These are phyloP conservation scores for Claviceps sp. DNA, from an alignment of 2,329 filamentous ascomycete species.

Conservation along the genomic window DNA sequence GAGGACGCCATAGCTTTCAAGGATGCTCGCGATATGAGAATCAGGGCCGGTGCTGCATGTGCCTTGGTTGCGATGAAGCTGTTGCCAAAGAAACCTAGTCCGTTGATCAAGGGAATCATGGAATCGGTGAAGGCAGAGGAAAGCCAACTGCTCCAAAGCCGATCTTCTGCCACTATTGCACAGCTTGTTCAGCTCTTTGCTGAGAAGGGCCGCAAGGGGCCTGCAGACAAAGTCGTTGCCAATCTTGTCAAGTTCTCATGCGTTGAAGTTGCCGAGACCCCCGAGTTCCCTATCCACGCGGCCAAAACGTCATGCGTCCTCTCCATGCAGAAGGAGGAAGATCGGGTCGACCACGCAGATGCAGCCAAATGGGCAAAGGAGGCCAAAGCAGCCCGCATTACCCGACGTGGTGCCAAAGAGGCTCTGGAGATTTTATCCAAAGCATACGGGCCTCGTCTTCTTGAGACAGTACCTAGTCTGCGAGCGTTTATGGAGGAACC, in stretches of 20 bases:
- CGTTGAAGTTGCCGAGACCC: constrained; percentile 93
- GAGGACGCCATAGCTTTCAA: constrained; percentile 69
- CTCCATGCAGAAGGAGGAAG: constrained; percentile 93
- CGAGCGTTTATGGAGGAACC: constrained; percentile 70
- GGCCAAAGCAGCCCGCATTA: constrained; percentile 77
- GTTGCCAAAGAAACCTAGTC: constrained; percentile 84
- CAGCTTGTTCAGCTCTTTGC: constrained; percentile 79
- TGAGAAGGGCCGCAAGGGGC: constrained; percentile 61
- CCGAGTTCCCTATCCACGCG: constrained; percentile 80
- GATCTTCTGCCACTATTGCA: constrained; percentile 75
- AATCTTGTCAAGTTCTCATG: constrained; percentile 97
- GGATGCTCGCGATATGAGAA: constrained; percentile 68
- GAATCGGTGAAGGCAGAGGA: constrained; percentile 95
- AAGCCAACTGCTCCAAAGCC: constrained; percentile 73
- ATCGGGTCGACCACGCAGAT: constrained; percentile 83
- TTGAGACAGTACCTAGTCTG: constrained; percentile 76
- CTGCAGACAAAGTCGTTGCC: constrained; percentile 89
- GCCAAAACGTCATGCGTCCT: constrained; percentile 67
- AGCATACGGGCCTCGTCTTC: constrained; percentile 63
- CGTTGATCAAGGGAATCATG: constrained; percentile 94
- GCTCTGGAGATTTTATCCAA: constrained; percentile 76
- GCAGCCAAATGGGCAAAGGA: constrained; percentile 82
- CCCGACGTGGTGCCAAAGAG: constrained; percentile 84
- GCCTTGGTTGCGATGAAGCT: constrained; percentile 78
- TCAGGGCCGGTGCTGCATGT: constrained; percentile 75